Evolutionary conservation across 148 eudicot genomes (phyloP).

Genomic region (Rheum nobile): DNA sequence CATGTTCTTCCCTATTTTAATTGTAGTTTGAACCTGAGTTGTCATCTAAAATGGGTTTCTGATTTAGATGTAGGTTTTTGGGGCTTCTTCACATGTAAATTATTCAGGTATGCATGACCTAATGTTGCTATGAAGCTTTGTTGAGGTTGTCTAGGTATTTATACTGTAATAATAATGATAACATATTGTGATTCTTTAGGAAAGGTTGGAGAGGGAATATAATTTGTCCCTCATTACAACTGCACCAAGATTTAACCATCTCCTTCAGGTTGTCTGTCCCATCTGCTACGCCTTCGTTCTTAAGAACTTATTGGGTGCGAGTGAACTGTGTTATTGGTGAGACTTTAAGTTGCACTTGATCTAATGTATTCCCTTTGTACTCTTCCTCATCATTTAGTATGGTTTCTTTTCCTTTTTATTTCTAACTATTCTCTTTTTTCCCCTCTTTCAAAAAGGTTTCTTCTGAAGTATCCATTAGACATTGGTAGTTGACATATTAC

Average conservation of each 20-base stretch:
- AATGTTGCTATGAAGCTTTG: neutral
- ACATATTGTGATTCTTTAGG: constrained; percentile 39
- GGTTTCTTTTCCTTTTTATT: neutral
- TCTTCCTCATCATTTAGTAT: neutral
- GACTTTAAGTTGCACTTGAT: constrained; percentile 40
- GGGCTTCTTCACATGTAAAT: constrained; percentile 99
- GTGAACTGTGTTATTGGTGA: constrained; percentile 66
- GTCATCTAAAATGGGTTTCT: constrained; percentile 99
- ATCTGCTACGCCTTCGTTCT: too few relatives aligned
- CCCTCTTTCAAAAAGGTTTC: neutral
- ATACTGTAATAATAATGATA: neutral
- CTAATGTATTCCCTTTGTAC: neutral
- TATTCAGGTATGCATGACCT: constrained; percentile 55
- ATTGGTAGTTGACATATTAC: neutral
- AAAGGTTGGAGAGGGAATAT: constrained; percentile 98
- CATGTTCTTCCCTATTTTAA: neutral
- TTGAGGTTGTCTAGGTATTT: neutral
- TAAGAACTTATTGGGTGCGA: too few relatives aligned
- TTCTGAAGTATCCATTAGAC: neutral
- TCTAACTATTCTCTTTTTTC: neutral
- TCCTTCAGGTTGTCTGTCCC: too few relatives aligned
- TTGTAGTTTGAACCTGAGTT: constrained; percentile 96
- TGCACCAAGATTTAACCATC: too few relatives aligned
- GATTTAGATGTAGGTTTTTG: constrained; percentile 96
- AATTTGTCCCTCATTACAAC: constrained; percentile 86